Evolutionary conservation across 805 yeast species (phyloP).

Genomic region (Saccharomycopsis vini): DNA sequence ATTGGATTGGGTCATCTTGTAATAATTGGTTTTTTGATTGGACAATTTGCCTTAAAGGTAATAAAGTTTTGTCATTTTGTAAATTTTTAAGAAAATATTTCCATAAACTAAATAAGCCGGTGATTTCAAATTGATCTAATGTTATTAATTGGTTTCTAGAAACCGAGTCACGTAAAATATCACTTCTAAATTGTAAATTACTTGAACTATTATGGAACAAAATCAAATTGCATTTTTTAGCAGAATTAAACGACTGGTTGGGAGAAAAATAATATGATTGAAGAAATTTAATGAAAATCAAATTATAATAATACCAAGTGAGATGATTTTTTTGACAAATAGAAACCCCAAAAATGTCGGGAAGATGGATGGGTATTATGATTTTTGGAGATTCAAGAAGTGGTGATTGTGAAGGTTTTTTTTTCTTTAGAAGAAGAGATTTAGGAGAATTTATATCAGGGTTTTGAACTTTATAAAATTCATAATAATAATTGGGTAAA

Average conservation of each 20-base stretch:
- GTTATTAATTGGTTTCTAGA: constrained; percentile 44
- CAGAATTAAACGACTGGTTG: no score
- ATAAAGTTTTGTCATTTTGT: constrained; percentile 1
- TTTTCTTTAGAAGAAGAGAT: constrained; percentile 38
- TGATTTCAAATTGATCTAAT: constrained; percentile 49
- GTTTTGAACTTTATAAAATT: constrained; percentile 34
- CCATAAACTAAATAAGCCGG: constrained; percentile 37
- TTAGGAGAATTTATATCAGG: constrained; percentile 45
- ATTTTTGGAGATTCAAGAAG: constrained; percentile 31
- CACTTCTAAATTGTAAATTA: constrained; percentile 6
- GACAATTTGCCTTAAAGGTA: constrained; percentile 1
- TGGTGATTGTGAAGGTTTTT: constrained; percentile 20
- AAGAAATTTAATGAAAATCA: constrained; percentile 15
- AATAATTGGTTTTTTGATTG: background rate
- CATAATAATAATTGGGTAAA: constrained; percentile 62
- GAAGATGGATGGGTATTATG: constrained; percentile 33
- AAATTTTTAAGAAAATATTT: constrained; percentile 37
- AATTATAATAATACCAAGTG: constrained; percentile 20
- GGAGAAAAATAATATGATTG: constrained; percentile 11
- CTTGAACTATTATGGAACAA: constrained; percentile 14
- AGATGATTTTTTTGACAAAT: constrained; percentile 21
- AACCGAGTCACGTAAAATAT: constrained; percentile 26
- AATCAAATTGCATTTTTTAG: constrained; percentile 3
- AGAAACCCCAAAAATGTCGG: constrained; percentile 27
- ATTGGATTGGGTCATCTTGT: background rate